Percentiles rank a stretch among this genome's conserved stretches.
Evolutionary conservation across 305 asterid species (phyloP).

Genomic region (Ajuga reptans): DNA sequence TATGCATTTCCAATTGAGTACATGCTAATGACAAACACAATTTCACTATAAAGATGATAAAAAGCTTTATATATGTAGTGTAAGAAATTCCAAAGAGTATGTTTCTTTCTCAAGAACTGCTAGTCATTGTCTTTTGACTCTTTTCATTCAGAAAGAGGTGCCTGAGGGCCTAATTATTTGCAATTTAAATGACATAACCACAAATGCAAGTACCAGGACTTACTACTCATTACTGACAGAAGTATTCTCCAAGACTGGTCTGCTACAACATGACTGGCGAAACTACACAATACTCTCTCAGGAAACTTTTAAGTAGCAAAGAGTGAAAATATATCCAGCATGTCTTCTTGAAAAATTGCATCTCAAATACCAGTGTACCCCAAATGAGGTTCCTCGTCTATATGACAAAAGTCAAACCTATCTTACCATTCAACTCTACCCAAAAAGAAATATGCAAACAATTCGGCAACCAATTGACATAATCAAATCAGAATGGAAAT

Average conservation of each 20-base stretch:
- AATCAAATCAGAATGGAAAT: neutral
- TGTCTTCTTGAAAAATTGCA: neutral
- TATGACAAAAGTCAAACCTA: neutral
- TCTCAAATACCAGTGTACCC: neutral
- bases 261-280: neutral
- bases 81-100: neutral
- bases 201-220: neutral
- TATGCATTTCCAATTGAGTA: neutral
- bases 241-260: neutral
- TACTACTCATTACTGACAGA: neutral
- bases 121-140: neutral
- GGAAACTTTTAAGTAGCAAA: neutral
- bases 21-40: neutral
- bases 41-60: neutral
- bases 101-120: neutral
- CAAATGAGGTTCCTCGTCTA: neutral
- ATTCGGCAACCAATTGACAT: neutral
- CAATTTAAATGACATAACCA: neutral
- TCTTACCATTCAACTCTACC: neutral
- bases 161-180: neutral
- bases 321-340: neutral
- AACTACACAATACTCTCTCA: neutral
- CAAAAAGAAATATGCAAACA: neutral
- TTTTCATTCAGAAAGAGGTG: neutral
- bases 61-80: neutral